These are phyloP conservation scores for Iris pallida DNA, from an alignment of 116 monocot species.

Conservation along the genomic window DNA sequence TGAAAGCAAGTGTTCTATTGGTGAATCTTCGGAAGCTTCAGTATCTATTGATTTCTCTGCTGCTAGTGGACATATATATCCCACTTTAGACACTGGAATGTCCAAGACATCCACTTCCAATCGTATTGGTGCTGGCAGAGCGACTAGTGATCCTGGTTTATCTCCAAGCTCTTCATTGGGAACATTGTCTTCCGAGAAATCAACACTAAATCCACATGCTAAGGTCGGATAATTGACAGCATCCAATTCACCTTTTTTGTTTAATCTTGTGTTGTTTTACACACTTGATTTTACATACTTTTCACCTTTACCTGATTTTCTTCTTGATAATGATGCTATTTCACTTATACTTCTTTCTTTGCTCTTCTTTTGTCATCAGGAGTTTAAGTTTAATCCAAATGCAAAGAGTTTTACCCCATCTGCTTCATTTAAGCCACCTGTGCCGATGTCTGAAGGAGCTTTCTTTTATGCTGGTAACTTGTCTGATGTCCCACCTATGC, in stretches of 20 bases:
- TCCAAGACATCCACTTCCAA: slow-evolving; percentile 45
- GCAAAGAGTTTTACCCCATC: slow-evolving; percentile 84
- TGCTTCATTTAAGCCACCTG: slow-evolving; percentile 47
- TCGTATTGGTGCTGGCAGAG: slow-evolving; percentile 23
- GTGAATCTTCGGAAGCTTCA: neutral
- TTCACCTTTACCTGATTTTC: too few relatives aligned
- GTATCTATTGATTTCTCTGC: neutral
- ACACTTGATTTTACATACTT: too few relatives aligned
- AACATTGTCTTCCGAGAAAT: slow-evolving; percentile 74
- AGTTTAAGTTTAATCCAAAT: slow-evolving; percentile 92
- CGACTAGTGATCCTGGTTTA: slow-evolving; percentile 42
- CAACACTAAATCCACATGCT: slow-evolving; percentile 75
- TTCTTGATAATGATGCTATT: too few relatives aligned
- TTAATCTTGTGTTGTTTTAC: too few relatives aligned
- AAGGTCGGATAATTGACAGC: slow-evolving; percentile 27
- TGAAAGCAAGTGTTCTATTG: neutral
- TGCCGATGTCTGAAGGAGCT: slow-evolving; percentile 38
- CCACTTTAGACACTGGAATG: slow-evolving; percentile 25
- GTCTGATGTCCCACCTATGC: slow-evolving; percentile 50
- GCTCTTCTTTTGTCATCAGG: slow-evolving; percentile 39
- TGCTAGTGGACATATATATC: neutral
- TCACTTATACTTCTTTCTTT: neutral
- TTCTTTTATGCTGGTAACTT: slow-evolving; percentile 58
- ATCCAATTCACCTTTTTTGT: too few relatives aligned
- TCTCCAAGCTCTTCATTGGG: slow-evolving; percentile 79